These are phyloP conservation scores for Pistacia vera DNA, from an alignment of 345 rosid genomes.

Conservation along the genomic window DNA sequence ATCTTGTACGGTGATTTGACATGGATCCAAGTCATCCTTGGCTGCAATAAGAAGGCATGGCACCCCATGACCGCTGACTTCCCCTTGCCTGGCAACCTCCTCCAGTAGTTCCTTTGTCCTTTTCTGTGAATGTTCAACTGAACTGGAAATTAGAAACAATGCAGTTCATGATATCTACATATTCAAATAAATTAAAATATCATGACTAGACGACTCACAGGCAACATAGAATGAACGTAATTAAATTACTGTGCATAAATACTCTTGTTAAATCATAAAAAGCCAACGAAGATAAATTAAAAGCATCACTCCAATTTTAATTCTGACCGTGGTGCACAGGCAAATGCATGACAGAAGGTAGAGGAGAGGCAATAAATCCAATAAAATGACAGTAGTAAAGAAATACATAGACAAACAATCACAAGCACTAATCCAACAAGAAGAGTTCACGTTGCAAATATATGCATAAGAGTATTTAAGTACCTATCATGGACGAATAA, in stretches of 20 bases:
- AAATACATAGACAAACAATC: slow-evolving; percentile 3
- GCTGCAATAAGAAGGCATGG: slow-evolving; percentile 82
- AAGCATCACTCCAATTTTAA: too few relatives aligned
- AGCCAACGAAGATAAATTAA: too few relatives aligned
- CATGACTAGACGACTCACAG: neutral
- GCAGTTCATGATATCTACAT: slow-evolving; percentile 14
- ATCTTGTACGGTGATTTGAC: slow-evolving; percentile 50
- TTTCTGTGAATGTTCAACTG: slow-evolving; percentile 78
- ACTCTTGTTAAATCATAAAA: too few relatives aligned
- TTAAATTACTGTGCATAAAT: neutral
- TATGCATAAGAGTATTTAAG: slow-evolving; percentile 7
- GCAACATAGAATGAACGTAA: neutral
- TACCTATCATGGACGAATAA: slow-evolving; percentile 75
- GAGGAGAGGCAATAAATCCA: neutral
- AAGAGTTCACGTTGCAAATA: neutral
- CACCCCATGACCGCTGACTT: slow-evolving; percentile 58
- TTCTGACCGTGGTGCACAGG: too few relatives aligned
- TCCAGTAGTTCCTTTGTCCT: slow-evolving; percentile 62
- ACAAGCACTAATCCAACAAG: neutral
- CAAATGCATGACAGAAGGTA: neutral
- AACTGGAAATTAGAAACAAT: slow-evolving; percentile 43
- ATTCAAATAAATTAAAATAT: neutral
- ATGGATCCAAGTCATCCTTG: slow-evolving; percentile 32
- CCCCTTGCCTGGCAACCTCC: slow-evolving; percentile 72
- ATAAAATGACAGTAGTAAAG: neutral